Base-by-base conservation (phyloP, 805 yeast species). In the Zygosaccharomyces siamensis region DNA sequence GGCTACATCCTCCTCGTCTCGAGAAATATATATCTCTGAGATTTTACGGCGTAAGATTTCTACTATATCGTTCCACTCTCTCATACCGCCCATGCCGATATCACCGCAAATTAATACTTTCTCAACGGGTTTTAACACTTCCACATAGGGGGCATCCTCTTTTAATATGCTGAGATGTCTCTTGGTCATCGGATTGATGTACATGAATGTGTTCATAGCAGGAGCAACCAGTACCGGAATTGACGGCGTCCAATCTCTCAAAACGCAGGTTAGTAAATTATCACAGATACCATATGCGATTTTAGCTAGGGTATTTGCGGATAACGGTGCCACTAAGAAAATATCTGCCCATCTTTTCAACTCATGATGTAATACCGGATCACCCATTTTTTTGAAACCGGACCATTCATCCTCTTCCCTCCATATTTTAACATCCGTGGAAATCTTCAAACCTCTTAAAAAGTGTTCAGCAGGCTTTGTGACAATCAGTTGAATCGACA, bases 81-180 rank as follows among this genome's bases (percentile, higher is more conserved):
- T 78, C 95, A 86, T 86, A 28, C 95, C 95, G 39, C 95, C 95
- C 93, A 86, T 85, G 11, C 93, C 93, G 53, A 86, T 85, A 62
- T 86, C 95, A 59, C 95, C 95, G 70, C 89, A 86, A 16, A 68
- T 85, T 71, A 71, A 75, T 55, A 86, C 89, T 62, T 86, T 86
- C 58, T 86, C 95, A 20, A 85, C 88, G 0, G 95, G 95, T 61
- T 80, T 84, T 61, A 86, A 68, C 16, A 86, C 76, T 50, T 83
- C 86, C 46, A 85, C 76, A 78, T 80, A 84, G 5, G 89, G 86
- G 72, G 83, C 83, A 56, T 83, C 89, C 55, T 85, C 90, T 6
- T 74, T 69, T 16, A 86, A 66, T 39, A 82, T 70, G 18, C 72
- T 70, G 49, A 86, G 69, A 58, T 86, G 95, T 52, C 83, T 78